These are phyloP conservation scores for Penicillium egyptiacum DNA, from an alignment of 495 filamentous ascomycete species.

Conservation along the genomic window DNA sequence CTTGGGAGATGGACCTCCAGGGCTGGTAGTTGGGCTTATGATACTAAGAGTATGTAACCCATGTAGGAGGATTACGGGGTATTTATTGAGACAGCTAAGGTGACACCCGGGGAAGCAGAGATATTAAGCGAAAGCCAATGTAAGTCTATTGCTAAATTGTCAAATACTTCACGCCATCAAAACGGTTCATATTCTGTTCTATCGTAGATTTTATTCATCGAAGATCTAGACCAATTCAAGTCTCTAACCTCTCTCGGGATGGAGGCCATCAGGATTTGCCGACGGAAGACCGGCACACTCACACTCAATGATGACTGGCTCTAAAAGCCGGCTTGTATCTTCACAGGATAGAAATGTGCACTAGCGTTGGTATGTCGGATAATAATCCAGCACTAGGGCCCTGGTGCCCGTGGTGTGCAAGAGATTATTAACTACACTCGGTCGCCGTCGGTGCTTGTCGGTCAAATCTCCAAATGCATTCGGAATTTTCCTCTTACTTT, in stretches of 20 bases:
- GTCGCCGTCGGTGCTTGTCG: constrained; percentile 25
- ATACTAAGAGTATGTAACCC: no score
- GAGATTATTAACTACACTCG: no score
- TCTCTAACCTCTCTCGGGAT: constrained; percentile 11
- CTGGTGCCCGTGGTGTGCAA: no score
- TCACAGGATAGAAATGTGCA: not conserved
- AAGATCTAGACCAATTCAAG: not conserved
- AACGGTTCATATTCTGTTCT: not conserved
- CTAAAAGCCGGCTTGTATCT: not conserved
- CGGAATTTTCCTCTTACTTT: not conserved
- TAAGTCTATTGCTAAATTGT: constrained; percentile 14
- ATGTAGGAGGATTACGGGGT: constrained; percentile 1
- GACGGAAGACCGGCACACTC: constrained; percentile 27
- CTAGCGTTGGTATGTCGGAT: constrained; percentile 10
- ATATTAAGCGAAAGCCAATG: constrained; percentile 13
- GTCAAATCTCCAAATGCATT: constrained; percentile 9
- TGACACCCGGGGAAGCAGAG: not conserved
- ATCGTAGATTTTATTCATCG: not conserved
- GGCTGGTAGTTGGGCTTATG: not conserved
- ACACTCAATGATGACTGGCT: constrained; percentile 25
- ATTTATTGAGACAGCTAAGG: not conserved
- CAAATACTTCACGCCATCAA: not conserved
- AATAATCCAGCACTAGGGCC: constrained; percentile 12
- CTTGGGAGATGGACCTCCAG: not conserved
- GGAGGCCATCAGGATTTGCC: constrained; percentile 17